phyloP scores from a whole-genome alignment of 805 yeast genomes.

The Wickerhamomyces queroliae region DNA sequence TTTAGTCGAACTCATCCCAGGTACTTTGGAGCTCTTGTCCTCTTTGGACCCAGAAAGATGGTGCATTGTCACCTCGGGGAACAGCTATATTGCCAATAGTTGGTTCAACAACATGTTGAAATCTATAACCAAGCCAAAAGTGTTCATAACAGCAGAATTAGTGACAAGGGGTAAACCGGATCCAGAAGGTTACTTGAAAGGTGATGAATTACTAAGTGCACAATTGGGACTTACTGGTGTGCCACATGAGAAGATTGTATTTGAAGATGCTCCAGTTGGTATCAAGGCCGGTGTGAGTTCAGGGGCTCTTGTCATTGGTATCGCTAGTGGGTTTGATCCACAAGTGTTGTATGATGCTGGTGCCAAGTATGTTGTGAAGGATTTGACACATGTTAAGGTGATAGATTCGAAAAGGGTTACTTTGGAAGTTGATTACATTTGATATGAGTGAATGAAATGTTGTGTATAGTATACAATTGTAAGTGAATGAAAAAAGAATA shows the following conservation, averaged over 20 bases:
- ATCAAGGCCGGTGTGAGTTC: conserved; percentile 80
- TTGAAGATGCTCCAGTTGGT: conserved; percentile 92
- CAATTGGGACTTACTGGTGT: conserved; percentile 30
- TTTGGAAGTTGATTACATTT: conserved; percentile 18
- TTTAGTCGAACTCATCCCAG: conserved; percentile 69
- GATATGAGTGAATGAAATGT: no score
- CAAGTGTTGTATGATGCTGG: conserved; percentile 50
- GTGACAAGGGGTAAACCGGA: conserved; percentile 81
- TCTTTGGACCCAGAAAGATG: conserved; percentile 48
- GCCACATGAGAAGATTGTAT: conserved; percentile 49
- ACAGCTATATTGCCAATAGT: conserved; percentile 66
- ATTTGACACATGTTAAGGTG: conserved; percentile 36
- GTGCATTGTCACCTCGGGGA: conserved; percentile 88
- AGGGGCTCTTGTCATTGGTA: conserved; percentile 80
- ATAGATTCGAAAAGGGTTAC: conserved; percentile 17
- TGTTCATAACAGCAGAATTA: conserved; percentile 79
- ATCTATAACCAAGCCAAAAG: conserved; percentile 56
- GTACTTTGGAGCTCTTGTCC: conserved; percentile 60
- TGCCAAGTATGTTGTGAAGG: conserved; percentile 77
- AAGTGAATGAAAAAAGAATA: no score
- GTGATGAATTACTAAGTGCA: conserved; percentile 40
- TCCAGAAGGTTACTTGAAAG: conserved; percentile 65
- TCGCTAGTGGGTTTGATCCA: conserved; percentile 73
- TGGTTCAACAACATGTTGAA: conserved; percentile 63
- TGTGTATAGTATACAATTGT: no score